These are phyloP conservation scores for Penicillium dipodomyicola DNA, from an alignment of 495 filamentous ascomycete species.

Conservation along the genomic window DNA sequence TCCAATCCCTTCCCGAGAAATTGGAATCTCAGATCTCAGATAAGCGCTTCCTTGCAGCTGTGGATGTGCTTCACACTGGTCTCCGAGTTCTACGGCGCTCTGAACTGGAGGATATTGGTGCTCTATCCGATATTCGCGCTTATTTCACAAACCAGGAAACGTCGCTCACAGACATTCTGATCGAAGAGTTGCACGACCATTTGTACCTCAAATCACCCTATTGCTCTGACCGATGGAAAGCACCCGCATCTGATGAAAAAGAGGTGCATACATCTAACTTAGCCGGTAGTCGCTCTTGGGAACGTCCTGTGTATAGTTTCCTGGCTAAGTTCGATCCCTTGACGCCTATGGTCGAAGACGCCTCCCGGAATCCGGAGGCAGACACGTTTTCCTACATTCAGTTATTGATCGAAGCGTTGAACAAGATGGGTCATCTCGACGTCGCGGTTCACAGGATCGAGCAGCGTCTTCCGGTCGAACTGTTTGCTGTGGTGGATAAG, in stretches of 20 bases:
- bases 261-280: slow-evolving; percentile 50
- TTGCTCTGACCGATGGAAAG: slow-evolving; percentile 91
- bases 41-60: slow-evolving; percentile 89
- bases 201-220: slow-evolving; percentile 96
- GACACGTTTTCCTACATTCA: slow-evolving; percentile 93
- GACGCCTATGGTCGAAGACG: slow-evolving; percentile 73
- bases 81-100: slow-evolving; percentile 77
- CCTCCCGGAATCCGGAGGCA: slow-evolving; percentile 86
- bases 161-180: slow-evolving; percentile 86
- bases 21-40: slow-evolving; percentile 92
- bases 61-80: slow-evolving; percentile 86
- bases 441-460: slow-evolving; percentile 85
- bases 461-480: slow-evolving; percentile 87
- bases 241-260: slow-evolving; percentile 48
- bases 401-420: slow-evolving; percentile 81
- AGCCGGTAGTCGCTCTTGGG: slow-evolving; percentile 39
- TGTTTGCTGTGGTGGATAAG: slow-evolving; percentile 91
- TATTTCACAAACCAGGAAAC: slow-evolving; percentile 93
- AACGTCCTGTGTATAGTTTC: slow-evolving; percentile 71
- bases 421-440: slow-evolving; percentile 81
- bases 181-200: slow-evolving; percentile 96
- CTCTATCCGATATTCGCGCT: slow-evolving; percentile 76
- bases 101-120: slow-evolving; percentile 89
- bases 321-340: slow-evolving; percentile 77
- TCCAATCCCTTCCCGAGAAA: slow-evolving; percentile 88